A percentile compares a stretch with the other conserved stretches of the same genome.
These are phyloP conservation scores for Pontederia paniculata DNA, from an alignment of 176 grass and related monocot genomes.

Conservation along the genomic window DNA sequence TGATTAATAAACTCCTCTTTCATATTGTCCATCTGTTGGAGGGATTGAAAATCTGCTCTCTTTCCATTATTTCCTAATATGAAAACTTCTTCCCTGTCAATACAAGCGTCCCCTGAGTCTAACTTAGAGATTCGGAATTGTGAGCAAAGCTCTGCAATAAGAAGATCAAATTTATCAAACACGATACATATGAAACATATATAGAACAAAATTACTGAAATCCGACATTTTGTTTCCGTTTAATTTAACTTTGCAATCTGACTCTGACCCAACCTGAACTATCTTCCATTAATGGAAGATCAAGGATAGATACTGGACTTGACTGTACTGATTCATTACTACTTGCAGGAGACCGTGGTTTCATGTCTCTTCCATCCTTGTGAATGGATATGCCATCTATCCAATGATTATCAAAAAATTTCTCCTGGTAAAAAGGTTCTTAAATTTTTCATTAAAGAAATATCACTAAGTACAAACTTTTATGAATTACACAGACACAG, in stretches of 20 bases:
- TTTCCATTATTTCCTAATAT: constrained; percentile 5
- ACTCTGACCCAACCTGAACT: constrained; percentile 23
- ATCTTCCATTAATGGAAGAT: constrained; percentile 30
- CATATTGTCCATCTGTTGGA: constrained; percentile 39
- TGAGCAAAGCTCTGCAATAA: constrained; percentile 29
- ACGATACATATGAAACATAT: constrained; percentile 7
- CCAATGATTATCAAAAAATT: neutral
- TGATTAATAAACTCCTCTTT: constrained; percentile 48
- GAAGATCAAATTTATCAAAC: constrained; percentile 12
- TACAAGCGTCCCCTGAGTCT: neutral
- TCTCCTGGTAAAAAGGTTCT: neutral
- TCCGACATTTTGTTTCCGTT: no score
- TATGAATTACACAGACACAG: neutral
- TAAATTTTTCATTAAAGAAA: neutral
- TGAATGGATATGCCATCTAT: neutral
- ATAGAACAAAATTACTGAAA: no score
- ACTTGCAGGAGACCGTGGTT: neutral
- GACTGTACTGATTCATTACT: constrained; percentile 34
- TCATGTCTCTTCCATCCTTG: neutral
- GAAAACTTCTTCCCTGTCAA: neutral
- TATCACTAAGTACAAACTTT: no score
- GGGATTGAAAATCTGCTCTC: constrained; percentile 11
- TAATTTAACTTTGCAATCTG: constrained; percentile 10
- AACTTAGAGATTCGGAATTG: constrained; percentile 22
- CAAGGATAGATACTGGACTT: constrained; percentile 54